Evolutionary conservation across 768 basidiomycete genomes (phyloP).

Genomic region (Pisolithus albus): DNA sequence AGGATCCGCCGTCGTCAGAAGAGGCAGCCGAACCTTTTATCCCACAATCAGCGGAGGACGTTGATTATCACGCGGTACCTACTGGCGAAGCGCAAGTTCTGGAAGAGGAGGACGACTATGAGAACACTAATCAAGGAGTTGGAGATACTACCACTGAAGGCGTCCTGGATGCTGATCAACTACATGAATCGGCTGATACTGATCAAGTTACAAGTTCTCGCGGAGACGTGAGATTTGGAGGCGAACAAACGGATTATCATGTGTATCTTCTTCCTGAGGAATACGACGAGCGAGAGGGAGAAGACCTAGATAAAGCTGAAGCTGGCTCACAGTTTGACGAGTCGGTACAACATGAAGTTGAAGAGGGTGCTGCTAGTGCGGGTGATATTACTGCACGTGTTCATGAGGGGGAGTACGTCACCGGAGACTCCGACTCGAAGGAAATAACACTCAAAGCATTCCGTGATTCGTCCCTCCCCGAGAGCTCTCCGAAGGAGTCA

Average conservation of each 20-base stretch:
- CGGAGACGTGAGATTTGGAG: conserved; percentile 16
- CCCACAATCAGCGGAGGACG: conserved; percentile 7
- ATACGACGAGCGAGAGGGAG: conserved; percentile 31
- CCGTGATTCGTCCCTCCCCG: not conserved
- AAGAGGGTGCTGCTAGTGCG: conserved; percentile 11
- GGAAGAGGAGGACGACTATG: conserved; percentile 19
- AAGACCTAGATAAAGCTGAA: conserved; percentile 27
- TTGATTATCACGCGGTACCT: conserved; percentile 13
- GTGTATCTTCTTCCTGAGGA: conserved; percentile 30
- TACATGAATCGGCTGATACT: conserved; percentile 22
- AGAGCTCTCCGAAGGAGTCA: not conserved
- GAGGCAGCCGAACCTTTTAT: not conserved
- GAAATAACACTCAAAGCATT: no score
- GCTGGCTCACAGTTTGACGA: conserved; percentile 14
- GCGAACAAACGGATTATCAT: conserved; percentile 29
- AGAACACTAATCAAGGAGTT: conserved; percentile 10
- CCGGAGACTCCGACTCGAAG: not conserved
- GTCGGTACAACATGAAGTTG: conserved; percentile 17
- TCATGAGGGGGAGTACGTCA: not conserved
- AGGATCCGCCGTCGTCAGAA: not conserved
- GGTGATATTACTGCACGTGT: not conserved
- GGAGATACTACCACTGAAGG: conserved; percentile 15
- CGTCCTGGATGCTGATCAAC: conserved; percentile 23
- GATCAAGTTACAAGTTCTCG: conserved; percentile 8
- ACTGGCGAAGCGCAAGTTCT: conserved; percentile 10